These are phyloP conservation scores for Ustilago shanxiensis DNA, from an alignment of 1,284 basidiomycete genomes.

Conservation along the genomic window DNA sequence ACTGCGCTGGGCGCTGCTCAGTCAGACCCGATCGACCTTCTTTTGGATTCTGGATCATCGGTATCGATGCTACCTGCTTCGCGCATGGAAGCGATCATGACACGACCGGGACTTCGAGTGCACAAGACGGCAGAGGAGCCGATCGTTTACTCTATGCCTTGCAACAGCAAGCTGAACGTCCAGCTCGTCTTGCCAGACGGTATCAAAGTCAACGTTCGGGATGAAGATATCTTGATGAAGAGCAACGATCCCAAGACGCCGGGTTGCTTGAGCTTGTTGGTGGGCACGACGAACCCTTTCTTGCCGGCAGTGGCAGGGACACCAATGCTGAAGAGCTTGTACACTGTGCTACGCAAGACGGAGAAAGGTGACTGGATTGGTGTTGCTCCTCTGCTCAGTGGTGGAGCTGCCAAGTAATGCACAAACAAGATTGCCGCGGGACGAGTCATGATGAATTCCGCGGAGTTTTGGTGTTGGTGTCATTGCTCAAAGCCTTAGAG, in stretches of 20 bases:
- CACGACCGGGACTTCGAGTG: constrained; percentile 22
- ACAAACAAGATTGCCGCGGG: neutral
- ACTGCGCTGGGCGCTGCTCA: constrained; percentile 14
- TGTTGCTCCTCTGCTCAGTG: constrained; percentile 30
- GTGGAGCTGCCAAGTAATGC: neutral
- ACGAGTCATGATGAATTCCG: constrained; percentile 1
- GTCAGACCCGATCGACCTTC: constrained; percentile 13
- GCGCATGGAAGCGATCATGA: constrained; percentile 36
- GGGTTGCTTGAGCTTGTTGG: constrained; percentile 36
- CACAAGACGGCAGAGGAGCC: constrained; percentile 26
- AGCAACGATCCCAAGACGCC: constrained; percentile 44
- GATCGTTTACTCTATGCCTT: constrained; percentile 40
- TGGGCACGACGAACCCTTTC: constrained; percentile 38
- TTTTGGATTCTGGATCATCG: constrained; percentile 44
- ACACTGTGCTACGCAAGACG: constrained; percentile 30
- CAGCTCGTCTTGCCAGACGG: constrained; percentile 34
- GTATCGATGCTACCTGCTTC: constrained; percentile 35
- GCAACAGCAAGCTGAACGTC: constrained; percentile 34
- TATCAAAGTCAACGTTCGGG: constrained; percentile 18
- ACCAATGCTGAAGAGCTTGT: constrained; percentile 41
- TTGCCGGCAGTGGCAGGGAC: constrained; percentile 35
- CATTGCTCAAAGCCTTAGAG: neutral
- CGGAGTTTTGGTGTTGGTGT: neutral
- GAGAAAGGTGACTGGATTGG: constrained; percentile 32
- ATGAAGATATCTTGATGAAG: constrained; percentile 38